Conservation (phyloP, 805 yeast species). For the Wickerhamiella brachini region DNA sequence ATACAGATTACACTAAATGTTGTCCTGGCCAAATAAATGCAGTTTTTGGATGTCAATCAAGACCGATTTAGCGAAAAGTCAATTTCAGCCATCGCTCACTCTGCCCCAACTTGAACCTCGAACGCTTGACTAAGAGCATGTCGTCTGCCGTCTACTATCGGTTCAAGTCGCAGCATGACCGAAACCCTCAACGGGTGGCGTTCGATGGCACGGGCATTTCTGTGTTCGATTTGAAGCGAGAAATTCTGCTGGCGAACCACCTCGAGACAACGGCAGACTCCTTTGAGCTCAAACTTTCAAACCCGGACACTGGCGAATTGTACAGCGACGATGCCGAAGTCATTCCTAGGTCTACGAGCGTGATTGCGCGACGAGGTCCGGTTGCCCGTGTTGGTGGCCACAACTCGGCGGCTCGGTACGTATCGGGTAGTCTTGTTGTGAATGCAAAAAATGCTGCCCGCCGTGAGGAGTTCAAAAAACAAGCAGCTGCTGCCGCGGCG, state of each 20-base stretch:
- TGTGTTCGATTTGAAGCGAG: conserved; percentile 86
- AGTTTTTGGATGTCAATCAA: no score
- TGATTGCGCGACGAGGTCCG: conserved; percentile 70
- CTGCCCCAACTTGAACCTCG: no score
- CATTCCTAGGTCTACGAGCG: conserved; percentile 79
- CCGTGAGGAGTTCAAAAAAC: conserved; percentile 22
- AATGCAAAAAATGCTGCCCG: conserved; percentile 25
- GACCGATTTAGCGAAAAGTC: no score
- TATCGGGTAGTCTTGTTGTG: conserved; percentile 31
- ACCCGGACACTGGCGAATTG: conserved; percentile 59
- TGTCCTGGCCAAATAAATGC: no score
- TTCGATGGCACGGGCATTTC: conserved; percentile 97
- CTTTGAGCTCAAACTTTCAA: conserved; percentile 60
- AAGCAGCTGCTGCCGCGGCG: conserved; percentile 15
- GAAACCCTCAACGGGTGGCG: conserved; percentile 56
- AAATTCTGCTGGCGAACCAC: conserved; percentile 68
- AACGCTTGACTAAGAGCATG: conserved; percentile 30
- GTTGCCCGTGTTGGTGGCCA: conserved; percentile 34
- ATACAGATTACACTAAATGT: no score
- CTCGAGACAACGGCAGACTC: conserved; percentile 66
- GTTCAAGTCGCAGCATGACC: conserved; percentile 60
- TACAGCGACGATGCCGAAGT: conserved; percentile 81
- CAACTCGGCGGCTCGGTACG: conserved; percentile 46
- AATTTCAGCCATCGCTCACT: no score
- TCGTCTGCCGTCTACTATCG: conserved; percentile 79